Evolutionary conservation across 2,329 filamentous ascomycete species (phyloP), one percentile per base, ranked within the genome.

Genomic region (Thielaviopsis ethacetica): DNA sequence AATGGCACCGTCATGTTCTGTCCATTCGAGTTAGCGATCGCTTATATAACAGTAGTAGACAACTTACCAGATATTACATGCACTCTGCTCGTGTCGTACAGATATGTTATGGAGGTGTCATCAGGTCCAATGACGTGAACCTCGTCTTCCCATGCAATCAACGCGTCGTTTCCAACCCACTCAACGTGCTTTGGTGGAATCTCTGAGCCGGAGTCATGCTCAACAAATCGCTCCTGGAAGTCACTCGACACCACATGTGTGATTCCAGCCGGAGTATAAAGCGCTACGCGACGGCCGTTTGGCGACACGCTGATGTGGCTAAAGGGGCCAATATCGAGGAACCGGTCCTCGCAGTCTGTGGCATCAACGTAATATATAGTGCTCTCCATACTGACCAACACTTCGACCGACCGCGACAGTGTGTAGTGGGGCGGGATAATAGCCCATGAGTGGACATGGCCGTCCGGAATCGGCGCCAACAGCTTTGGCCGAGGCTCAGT

Each of bases 71-170:
- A 85, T 50, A 96, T 76, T 2, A 97, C 78, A 69, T 97, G 93
- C 13, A 98, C 86, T 63, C 88, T 84, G 9, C 85, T 88, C 27
- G 85, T 87, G 67, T 97, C 90, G 69, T 97, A 97, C 65, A 90
- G 91, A 69, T 90, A 93, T 62, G 82, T 84, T 50, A 74, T 82
- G 5, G 86, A 83, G 10, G 86, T 81, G 51, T 88, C 88, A 44
- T 84, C 86, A 0, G 90, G 89, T 0, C 91, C 93, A 62, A 98
- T 86, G 27, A 98, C 78, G 67, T 96, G 93, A 3, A 98, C 85
- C 70, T 98, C 93, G 67, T 98, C 93, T 67, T 97, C 93, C 93
- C 93, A 98, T 0, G 91, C 91, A 65, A 98, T 82, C 27, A 95
- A 86, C 15, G 91, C 89, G 70, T 97, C 91, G 66, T 93, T 91